Conservation (phyloP, 2,329 filamentous ascomycete genomes). For the Blastomyces gilchristii region DNA sequence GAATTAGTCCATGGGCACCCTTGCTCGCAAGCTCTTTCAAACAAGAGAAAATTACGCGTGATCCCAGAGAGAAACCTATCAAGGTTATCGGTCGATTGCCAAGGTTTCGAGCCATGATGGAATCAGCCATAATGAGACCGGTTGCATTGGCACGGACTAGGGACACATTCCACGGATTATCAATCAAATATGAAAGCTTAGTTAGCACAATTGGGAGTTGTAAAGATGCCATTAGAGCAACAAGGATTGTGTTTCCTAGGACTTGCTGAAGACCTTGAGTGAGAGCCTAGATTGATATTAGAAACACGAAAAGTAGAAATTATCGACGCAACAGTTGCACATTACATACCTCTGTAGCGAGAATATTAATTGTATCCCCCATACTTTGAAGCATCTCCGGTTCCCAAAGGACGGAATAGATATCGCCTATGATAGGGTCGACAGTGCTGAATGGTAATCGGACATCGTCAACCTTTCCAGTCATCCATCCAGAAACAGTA, state of each 20-base stretch:
- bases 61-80: conserved; percentile 86
- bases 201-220: conserved; percentile 87
- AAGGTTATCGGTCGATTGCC: conserved; percentile 86
- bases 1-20: conserved; percentile 74
- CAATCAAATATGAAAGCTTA: conserved; percentile 90
- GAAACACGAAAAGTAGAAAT: background rate
- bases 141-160: conserved; percentile 79
- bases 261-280: conserved; percentile 95
- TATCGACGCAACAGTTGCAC: conserved; percentile 18
- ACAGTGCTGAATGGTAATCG: conserved; percentile 92
- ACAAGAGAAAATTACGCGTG: conserved; percentile 85
- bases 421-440: conserved; percentile 93
- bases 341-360: conserved; percentile 76
- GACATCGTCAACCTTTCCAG: conserved; percentile 92
- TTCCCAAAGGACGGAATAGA: conserved; percentile 96
- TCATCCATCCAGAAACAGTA: conserved; percentile 96
- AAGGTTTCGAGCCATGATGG: conserved; percentile 79
- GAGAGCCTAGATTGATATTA: conserved; percentile 54
- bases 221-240: conserved; percentile 82
- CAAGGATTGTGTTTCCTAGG: conserved; percentile 76
- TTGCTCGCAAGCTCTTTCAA: conserved; percentile 75
- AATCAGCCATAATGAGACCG: conserved; percentile 88
- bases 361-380: conserved; percentile 96
- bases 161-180: conserved; percentile 98
- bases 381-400: conserved; percentile 96